Conservation (phyloP, 1,139 yeast genomes). For the Magnusiomyces ingens region DNA sequence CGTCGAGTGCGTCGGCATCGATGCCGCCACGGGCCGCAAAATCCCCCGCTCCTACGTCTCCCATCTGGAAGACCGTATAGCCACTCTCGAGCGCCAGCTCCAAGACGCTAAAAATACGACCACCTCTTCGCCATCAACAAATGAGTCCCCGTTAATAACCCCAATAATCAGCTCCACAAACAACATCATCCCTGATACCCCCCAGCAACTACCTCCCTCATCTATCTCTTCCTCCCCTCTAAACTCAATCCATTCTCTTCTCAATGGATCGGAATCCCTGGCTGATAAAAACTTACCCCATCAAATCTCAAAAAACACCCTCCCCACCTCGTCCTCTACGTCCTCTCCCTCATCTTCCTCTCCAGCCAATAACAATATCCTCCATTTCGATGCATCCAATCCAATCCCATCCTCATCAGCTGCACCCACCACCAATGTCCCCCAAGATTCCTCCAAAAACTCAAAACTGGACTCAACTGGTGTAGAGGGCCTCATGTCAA, state of each 20-base stretch:
- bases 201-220: neutral
- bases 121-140: slow-evolving; percentile 16
- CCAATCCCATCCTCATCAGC: no score
- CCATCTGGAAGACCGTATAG: slow-evolving; percentile 61
- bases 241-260: slow-evolving; percentile 4
- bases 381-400: neutral
- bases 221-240: slow-evolving; percentile 10
- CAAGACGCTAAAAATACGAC: slow-evolving; percentile 38
- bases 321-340: slow-evolving; percentile 10
- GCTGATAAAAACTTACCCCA: neutral
- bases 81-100: slow-evolving; percentile 47
- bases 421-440: neutral
- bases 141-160: neutral
- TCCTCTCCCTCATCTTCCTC: slow-evolving; percentile 12
- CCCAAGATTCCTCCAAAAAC: neutral
- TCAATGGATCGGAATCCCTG: slow-evolving; percentile 10
- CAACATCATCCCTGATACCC: neutral
- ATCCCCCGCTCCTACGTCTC: slow-evolving; percentile 76
- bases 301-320: slow-evolving; percentile 1
- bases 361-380: neutral
- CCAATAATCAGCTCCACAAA: neutral
- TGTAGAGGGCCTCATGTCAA: slow-evolving; percentile 25
- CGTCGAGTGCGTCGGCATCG: slow-evolving; percentile 72
- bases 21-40: slow-evolving; percentile 82
- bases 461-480: slow-evolving; percentile 7